These are phyloP conservation scores for Leptographium galeiforme DNA, from an alignment of 2,329 filamentous ascomycete genomes.

Conservation along the genomic window DNA sequence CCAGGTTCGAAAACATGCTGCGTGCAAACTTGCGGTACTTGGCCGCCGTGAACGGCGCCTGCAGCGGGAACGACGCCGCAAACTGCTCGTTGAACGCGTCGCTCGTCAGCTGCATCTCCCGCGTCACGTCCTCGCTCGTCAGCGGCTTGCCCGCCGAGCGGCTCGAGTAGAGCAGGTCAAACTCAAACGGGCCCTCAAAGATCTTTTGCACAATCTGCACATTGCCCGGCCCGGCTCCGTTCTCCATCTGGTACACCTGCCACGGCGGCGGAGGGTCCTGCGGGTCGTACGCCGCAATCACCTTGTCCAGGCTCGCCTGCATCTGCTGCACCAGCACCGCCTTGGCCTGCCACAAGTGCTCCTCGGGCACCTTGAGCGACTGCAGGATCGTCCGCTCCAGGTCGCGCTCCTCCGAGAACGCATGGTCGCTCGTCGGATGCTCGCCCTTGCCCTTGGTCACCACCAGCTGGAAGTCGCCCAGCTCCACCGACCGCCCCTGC, in stretches of 20 bases:
- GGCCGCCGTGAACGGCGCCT: slow-evolving; percentile 59
- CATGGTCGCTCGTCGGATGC: slow-evolving; percentile 51
- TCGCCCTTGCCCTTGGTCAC: slow-evolving; percentile 57
- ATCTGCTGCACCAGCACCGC: slow-evolving; percentile 38
- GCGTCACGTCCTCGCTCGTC: slow-evolving; percentile 50
- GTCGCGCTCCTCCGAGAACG: slow-evolving; percentile 53
- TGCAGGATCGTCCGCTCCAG: slow-evolving; percentile 64
- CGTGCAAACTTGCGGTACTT: slow-evolving; percentile 71
- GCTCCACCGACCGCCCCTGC: slow-evolving; percentile 51
- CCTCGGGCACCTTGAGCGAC: slow-evolving; percentile 51
- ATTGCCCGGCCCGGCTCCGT: slow-evolving; percentile 60
- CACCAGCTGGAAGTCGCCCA: slow-evolving; percentile 70
- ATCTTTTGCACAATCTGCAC: slow-evolving; percentile 82
- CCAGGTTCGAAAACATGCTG: slow-evolving; percentile 84
- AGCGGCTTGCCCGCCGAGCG: slow-evolving; percentile 46
- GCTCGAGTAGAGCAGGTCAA: slow-evolving; percentile 84
- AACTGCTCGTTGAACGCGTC: slow-evolving; percentile 65
- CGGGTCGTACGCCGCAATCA: slow-evolving; percentile 33
- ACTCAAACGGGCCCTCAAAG: slow-evolving; percentile 82
- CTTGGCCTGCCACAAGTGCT: slow-evolving; percentile 77
- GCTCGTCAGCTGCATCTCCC: slow-evolving; percentile 53
- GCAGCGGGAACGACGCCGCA: slow-evolving; percentile 54
- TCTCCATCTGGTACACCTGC: slow-evolving; percentile 68
- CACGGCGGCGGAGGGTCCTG: slow-evolving; percentile 67
- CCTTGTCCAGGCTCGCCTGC: slow-evolving; percentile 33